Conservation (phyloP, 2,329 filamentous ascomycete genomes). For the Xylaria sp. region DNA sequence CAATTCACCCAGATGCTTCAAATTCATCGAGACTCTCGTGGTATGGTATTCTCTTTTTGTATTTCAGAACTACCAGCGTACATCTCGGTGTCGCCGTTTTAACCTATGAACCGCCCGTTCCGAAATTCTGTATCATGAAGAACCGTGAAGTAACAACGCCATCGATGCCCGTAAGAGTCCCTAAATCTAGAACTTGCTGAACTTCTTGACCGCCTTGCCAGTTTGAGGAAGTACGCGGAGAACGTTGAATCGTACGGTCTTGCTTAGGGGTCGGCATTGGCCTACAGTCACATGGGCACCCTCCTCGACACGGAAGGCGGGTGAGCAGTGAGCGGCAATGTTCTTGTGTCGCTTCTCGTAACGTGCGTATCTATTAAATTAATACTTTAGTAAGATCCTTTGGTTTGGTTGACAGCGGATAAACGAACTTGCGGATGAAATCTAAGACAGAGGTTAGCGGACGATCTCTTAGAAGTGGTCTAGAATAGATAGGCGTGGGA, state of each 20-base stretch:
- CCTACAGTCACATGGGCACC: slow-evolving; percentile 99
- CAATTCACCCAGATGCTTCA: slow-evolving; percentile 32
- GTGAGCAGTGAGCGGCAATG: slow-evolving; percentile 97
- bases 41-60: slow-evolving; percentile 48
- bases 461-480: not conserved
- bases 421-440: slow-evolving; percentile 87
- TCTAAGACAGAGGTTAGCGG: slow-evolving; percentile 29
- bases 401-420: not conserved
- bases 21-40: slow-evolving; percentile 30
- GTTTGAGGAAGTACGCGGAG: slow-evolving; percentile 97
- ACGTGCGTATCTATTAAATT: slow-evolving; percentile 75
- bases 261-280: slow-evolving; percentile 98
- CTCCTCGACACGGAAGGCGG: slow-evolving; percentile 99
- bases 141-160: slow-evolving; percentile 63
- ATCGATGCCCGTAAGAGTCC: slow-evolving; percentile 61
- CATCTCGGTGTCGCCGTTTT: slow-evolving; percentile 49
- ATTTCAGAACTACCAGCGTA: slow-evolving; percentile 50
- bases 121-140: slow-evolving; percentile 52
- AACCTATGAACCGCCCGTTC: slow-evolving; percentile 51
- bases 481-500: not conserved
- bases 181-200: slow-evolving; percentile 92
- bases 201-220: slow-evolving; percentile 96
- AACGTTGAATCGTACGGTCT: slow-evolving; percentile 99
- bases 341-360: slow-evolving; percentile 99
- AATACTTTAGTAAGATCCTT: slow-evolving; percentile 17